These are phyloP conservation scores for Moesziomyces sp. DNA, from an alignment of 1,284 basidiomycete genomes.

Conservation along the genomic window DNA sequence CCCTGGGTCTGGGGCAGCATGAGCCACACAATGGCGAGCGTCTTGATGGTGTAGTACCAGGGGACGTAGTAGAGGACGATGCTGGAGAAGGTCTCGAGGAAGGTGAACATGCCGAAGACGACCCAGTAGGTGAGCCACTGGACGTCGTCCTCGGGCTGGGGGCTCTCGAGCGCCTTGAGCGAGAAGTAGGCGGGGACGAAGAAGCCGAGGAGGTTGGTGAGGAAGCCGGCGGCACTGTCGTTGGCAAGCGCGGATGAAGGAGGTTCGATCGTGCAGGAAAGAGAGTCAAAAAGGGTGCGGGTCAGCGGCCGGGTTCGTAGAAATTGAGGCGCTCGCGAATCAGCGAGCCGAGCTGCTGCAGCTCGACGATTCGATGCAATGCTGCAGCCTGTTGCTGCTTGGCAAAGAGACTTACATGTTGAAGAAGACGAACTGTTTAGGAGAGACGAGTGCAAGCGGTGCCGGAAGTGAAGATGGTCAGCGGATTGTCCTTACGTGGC, in stretches of 20 bases:
- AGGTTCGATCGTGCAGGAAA: no score
- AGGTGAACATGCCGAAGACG: constrained; percentile 67
- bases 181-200: constrained; percentile 68
- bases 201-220: constrained; percentile 67
- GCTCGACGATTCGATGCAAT: no score
- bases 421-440: constrained; percentile 69
- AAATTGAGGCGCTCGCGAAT: not conserved
- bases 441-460: not conserved
- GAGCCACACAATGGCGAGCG: constrained; percentile 84
- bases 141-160: constrained; percentile 67
- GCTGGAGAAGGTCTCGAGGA: constrained; percentile 65
- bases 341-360: not conserved
- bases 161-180: constrained; percentile 65
- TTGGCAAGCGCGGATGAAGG: no score
- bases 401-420: constrained; percentile 58
- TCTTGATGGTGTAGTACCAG: constrained; percentile 85
- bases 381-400: not conserved
- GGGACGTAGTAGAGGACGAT: constrained; percentile 75
- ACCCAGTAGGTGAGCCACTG: constrained; percentile 69
- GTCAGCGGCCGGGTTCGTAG: no score
- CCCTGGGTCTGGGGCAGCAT: constrained; percentile 83
- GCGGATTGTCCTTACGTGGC: no score
- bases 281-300: not conserved
- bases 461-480: not conserved
- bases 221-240: constrained; percentile 64